These are phyloP conservation scores for Fagopyrum esculentum DNA, from an alignment of 148 eudicot species.

Conservation along the genomic window DNA sequence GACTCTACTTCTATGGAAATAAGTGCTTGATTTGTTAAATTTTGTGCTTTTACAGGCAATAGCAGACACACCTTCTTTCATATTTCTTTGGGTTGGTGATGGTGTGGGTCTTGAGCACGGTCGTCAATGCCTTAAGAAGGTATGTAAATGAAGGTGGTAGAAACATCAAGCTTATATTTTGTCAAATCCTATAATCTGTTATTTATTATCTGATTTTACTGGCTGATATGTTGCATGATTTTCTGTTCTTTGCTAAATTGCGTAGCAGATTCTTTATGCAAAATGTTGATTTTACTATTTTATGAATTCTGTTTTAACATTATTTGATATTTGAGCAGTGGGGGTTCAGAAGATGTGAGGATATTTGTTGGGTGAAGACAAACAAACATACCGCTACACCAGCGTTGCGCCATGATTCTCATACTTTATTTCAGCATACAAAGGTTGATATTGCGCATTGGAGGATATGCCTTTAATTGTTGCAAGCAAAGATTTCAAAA, in stretches of 20 bases:
- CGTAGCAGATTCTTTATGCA: not conserved
- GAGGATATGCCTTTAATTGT: not conserved
- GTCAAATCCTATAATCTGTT: not conserved
- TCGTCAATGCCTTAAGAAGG: conserved; percentile 93
- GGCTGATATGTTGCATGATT: not conserved
- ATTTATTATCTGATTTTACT: not conserved
- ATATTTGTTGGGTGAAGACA: conserved; percentile 98
- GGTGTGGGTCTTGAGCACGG: conserved; percentile 98
- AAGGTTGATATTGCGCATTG: conserved; percentile 41
- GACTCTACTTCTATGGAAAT: not conserved
- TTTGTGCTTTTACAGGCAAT: conserved; percentile 50
- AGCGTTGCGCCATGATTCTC: conserved; percentile 90
- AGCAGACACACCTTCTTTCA: conserved; percentile 96
- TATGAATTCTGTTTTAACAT: not conserved
- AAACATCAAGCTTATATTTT: not conserved
- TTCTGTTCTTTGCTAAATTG: not conserved
- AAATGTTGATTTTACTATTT: not conserved
- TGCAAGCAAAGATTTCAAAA: not conserved
- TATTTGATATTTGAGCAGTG: conserved; percentile 49
- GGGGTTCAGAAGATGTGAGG: conserved; percentile 98
- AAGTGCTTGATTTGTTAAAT: not conserved
- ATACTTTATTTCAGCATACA: conserved; percentile 87
- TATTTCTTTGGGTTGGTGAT: conserved; percentile 99
- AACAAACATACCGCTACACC: conserved; percentile 80
- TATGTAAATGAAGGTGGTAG: conserved; percentile 16